Conservation (phyloP, 805 yeast species). For the Myxozyma monticola region DNA sequence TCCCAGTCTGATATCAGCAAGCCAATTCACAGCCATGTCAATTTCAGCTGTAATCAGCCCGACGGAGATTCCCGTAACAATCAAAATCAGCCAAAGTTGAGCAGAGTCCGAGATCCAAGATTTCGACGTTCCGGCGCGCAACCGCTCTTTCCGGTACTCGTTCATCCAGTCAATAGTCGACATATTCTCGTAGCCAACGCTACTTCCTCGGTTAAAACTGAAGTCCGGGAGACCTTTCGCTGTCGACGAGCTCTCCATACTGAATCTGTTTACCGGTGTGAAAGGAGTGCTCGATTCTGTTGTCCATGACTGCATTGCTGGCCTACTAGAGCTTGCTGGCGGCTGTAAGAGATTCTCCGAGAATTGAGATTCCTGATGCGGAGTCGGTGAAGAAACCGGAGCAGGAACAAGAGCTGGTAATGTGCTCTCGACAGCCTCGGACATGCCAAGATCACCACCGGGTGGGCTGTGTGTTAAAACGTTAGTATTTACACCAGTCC, state of each 20-base stretch:
- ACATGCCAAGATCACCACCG: no score
- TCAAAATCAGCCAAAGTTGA: conserved; percentile 66
- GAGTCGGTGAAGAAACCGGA: no score
- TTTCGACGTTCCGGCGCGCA: conserved; percentile 7
- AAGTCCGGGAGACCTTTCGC: conserved; percentile 12
- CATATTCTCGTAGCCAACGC: conserved; percentile 27
- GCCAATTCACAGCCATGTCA: conserved; percentile 77
- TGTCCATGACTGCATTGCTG: no score
- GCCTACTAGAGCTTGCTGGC: no score
- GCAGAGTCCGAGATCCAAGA: conserved; percentile 33
- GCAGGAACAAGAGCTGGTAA: no score
- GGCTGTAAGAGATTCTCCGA: no score
- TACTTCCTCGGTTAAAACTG: conserved; percentile 12
- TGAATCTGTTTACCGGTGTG: conserved; percentile 11
- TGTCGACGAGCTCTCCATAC: conserved; percentile 21
- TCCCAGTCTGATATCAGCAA: conserved; percentile 73
- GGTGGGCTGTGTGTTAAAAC: no score
- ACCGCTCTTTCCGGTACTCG: conserved; percentile 37
- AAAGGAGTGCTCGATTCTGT: not conserved
- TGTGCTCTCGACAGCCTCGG: no score
- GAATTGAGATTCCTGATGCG: no score
- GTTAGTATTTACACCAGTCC: no score
- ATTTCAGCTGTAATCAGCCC: conserved; percentile 79
- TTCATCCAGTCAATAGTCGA: conserved; percentile 40
- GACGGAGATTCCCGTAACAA: conserved; percentile 66